These are phyloP conservation scores for Ceratonia siliqua DNA, from an alignment of 306 rosid species.

Conservation along the genomic window DNA sequence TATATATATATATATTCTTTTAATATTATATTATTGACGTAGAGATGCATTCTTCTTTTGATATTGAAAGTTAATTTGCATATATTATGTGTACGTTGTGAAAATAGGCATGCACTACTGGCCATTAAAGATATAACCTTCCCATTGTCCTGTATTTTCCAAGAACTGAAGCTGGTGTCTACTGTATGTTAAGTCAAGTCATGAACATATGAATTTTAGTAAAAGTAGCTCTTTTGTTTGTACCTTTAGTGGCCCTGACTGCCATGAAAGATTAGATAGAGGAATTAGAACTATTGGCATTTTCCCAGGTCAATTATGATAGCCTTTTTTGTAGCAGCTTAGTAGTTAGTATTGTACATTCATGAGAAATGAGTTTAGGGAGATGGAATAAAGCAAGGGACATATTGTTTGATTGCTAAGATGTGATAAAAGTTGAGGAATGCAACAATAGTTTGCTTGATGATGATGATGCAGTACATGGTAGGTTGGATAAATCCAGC, in stretches of 20 bases:
- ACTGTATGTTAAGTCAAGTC: neutral
- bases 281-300: neutral
- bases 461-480: no score
- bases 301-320: neutral
- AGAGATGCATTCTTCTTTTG: neutral
- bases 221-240: neutral
- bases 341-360: neutral
- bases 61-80: neutral
- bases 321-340: neutral
- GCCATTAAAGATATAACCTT: neutral
- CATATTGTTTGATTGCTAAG: neutral
- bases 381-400: neutral
- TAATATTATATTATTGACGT: neutral
- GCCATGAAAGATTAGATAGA: neutral
- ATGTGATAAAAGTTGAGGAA: neutral
- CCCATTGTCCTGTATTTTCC: conserved; percentile 4
- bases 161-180: neutral
- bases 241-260: neutral
- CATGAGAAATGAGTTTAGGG: neutral
- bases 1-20: no score
- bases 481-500: no score
- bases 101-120: conserved; percentile 4
- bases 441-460: no score
- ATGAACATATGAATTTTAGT: conserved; percentile 1
- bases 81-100: neutral